These are phyloP conservation scores for Mediolabrus comicus DNA, from an alignment of 108 stramenopile species.

Conservation along the genomic window DNA sequence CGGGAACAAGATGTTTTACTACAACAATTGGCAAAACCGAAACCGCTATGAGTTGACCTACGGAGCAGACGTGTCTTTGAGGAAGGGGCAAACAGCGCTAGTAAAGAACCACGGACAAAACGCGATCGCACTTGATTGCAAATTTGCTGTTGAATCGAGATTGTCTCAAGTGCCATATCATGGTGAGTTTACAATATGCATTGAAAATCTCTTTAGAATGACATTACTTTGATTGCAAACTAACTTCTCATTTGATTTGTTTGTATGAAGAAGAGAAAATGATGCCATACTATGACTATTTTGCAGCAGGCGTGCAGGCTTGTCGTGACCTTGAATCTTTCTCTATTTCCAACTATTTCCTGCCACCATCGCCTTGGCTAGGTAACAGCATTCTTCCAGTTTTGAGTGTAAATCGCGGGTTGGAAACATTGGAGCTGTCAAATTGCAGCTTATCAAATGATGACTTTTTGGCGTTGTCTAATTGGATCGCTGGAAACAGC, in stretches of 20 bases:
- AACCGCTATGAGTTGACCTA: neutral
- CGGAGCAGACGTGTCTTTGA: neutral
- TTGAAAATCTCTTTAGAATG: too few relatives aligned
- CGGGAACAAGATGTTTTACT: neutral
- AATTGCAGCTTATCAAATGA: slow-evolving; percentile 1
- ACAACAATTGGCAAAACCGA: neutral
- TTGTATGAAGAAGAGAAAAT: neutral
- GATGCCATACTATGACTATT: slow-evolving; percentile 1
- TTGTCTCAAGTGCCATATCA: slow-evolving; percentile 1
- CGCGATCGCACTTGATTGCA: neutral
- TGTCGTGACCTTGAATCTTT: neutral
- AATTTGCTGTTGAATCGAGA: neutral
- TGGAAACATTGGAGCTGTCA: neutral
- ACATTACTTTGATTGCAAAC: neutral
- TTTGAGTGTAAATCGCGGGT: neutral
- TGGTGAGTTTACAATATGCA: neutral
- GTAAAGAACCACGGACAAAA: neutral
- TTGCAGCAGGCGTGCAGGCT: neutral
- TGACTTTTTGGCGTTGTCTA: neutral
- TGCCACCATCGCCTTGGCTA: neutral
- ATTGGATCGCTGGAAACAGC: neutral
- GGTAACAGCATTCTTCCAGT: neutral
- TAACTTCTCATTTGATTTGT: neutral
- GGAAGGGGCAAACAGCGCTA: neutral
- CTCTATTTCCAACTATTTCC: neutral